Percentiles rank a stretch among this genome's conserved stretches.
Conservation (phyloP, 352 stramenopile genomes). For the Pythium apleroticum region DNA sequence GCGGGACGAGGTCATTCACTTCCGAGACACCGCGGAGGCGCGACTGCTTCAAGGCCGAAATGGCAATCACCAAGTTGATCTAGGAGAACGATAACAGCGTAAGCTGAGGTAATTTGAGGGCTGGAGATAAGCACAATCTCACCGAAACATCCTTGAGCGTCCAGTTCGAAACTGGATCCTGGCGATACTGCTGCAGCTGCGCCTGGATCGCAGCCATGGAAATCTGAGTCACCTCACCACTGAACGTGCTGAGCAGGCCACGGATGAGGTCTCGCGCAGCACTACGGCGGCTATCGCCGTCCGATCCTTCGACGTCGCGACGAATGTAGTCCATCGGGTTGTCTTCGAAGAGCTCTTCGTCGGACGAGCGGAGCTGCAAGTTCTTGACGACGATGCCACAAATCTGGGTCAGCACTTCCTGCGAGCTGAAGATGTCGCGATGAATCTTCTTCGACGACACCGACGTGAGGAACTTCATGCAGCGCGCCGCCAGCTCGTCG, state of each 20-base stretch:
- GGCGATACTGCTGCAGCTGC: constrained; percentile 91
- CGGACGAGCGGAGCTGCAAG: constrained; percentile 93
- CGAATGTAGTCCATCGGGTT: constrained; percentile 98
- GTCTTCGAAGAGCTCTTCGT: constrained; percentile 98
- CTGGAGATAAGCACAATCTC: constrained; percentile 26
- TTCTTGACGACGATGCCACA: constrained; percentile 98
- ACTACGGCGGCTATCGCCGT: constrained; percentile 95
- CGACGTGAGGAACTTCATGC: constrained; percentile 96
- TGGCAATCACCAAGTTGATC: constrained; percentile 95
- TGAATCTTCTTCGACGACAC: constrained; percentile 96
- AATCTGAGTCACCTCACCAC: constrained; percentile 93
- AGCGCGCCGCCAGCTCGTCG: constrained; percentile 94
- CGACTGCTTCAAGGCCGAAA: constrained; percentile 94
- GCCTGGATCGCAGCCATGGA: constrained; percentile 89
- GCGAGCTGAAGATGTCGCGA: constrained; percentile 81
- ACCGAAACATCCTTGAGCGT: constrained; percentile 95
- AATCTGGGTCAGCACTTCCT: constrained; percentile 87
- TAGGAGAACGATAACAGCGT: constrained; percentile 14
- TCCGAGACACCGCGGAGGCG: constrained; percentile 92
- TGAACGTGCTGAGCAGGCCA: constrained; percentile 95
- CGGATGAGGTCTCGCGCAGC: constrained; percentile 95
- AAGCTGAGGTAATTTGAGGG: neutral
- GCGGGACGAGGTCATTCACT: constrained; percentile 92
- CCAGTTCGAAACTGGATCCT: constrained; percentile 89
- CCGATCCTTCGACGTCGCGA: constrained; percentile 97